Conservation (phyloP, 2,329 filamentous ascomycete genomes). For the Corinectria fuckeliana region DNA sequence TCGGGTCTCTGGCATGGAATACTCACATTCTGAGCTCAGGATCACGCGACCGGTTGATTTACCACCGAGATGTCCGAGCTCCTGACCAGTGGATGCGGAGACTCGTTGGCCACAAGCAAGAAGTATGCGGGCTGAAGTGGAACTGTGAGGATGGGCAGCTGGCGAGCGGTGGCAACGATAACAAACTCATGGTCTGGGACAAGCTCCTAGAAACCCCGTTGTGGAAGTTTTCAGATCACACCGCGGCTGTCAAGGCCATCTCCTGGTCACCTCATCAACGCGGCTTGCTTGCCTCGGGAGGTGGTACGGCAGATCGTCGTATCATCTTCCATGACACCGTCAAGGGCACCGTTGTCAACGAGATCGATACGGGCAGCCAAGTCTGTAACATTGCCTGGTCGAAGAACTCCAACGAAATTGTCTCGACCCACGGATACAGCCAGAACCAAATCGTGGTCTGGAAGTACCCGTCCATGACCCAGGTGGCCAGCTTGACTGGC, state of each 20-base stretch:
- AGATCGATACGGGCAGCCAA: conserved; percentile 95
- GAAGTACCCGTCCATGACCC: conserved; percentile 99
- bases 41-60: conserved; percentile 90
- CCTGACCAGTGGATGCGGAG: conserved; percentile 90
- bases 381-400: conserved; percentile 99
- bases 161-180: conserved; percentile 96
- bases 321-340: conserved; percentile 99
- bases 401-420: conserved; percentile 96
- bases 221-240: conserved; percentile 94
- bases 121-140: conserved; percentile 96
- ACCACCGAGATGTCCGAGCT: conserved; percentile 92
- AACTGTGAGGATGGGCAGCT: conserved; percentile 95
- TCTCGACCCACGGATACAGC: conserved; percentile 95
- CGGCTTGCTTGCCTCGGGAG: conserved; percentile 91
- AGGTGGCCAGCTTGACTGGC: conserved; percentile 92
- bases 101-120: conserved; percentile 94
- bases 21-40: conserved; percentile 96
- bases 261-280: conserved; percentile 97
- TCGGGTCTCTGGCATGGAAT: conserved; percentile 96
- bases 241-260: conserved; percentile 95
- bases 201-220: conserved; percentile 90
- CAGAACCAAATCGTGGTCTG: conserved; percentile 99
- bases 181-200: conserved; percentile 99
- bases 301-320: conserved; percentile 91
- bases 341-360: conserved; percentile 79